Evolutionary conservation across 345 rosid species (phyloP).

Genomic region (Salix viminalis): DNA sequence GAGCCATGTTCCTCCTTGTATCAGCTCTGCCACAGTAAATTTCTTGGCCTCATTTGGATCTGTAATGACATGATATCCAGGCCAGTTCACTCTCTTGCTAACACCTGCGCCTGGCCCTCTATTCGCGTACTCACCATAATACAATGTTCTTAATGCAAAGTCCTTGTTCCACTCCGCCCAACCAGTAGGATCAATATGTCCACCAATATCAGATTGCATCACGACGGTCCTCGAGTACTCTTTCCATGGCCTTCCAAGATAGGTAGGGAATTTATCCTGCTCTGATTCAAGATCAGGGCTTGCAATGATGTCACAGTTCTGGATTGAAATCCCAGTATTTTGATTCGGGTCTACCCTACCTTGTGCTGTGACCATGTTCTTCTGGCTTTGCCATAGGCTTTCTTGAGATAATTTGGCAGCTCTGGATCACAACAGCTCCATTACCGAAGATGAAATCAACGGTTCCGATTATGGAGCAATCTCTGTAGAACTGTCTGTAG

Average conservation of each 20-base stretch:
- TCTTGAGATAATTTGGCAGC: neutral
- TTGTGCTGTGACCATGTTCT: slow-evolving; percentile 23
- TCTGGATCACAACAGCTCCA: slow-evolving; percentile 21
- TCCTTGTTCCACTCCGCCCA: slow-evolving; percentile 14
- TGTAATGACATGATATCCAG: slow-evolving; percentile 13
- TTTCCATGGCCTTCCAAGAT: slow-evolving; percentile 16
- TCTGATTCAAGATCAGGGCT: neutral
- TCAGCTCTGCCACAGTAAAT: slow-evolving; percentile 15
- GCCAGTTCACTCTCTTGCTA: slow-evolving; percentile 1
- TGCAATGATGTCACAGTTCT: slow-evolving; percentile 4
- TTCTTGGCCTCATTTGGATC: slow-evolving; percentile 6
- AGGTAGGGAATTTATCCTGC: slow-evolving; percentile 4
- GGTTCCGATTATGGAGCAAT: slow-evolving; percentile 6
- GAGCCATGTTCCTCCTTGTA: slow-evolving; percentile 9
- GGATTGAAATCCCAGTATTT: slow-evolving; percentile 17
- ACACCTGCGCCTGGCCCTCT: slow-evolving; percentile 6
- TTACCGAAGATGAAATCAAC: slow-evolving; percentile 17
- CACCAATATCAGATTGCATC: slow-evolving; percentile 10
- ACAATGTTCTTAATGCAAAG: slow-evolving; percentile 11
- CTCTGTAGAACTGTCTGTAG: slow-evolving; percentile 19
- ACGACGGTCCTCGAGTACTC: slow-evolving; percentile 13
- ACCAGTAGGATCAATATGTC: slow-evolving; percentile 11
- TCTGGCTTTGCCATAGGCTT: slow-evolving; percentile 8
- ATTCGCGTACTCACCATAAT: slow-evolving; percentile 13
- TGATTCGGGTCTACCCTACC: slow-evolving; percentile 14